Base-by-base conservation (phyloP, 225 moss, liverwort and hornwort species). In the Marchantia polymorpha region DNA sequence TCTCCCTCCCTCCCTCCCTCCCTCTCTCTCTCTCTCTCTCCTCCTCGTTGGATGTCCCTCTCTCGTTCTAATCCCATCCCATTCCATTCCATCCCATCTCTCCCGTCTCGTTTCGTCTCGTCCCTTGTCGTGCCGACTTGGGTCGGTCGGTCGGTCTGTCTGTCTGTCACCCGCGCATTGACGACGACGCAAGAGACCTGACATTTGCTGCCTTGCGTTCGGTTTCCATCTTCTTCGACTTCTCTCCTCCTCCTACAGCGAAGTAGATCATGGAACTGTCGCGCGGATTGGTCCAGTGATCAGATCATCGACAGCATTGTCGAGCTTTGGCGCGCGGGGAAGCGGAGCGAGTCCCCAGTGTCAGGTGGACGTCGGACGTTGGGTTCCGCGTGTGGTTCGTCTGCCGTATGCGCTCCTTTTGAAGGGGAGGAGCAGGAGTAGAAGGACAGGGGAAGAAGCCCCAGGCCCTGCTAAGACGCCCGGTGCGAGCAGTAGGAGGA, bases 211-310 rank as follows among this genome's bases (percentile, higher is more conserved):
- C 61, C 61, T 8, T 61, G 8, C 29, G 15, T 30, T 67, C 14
- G 14, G 13, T 30, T 29, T 30, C 39, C 39, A 39, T 67, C 15
- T 31, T 31, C 67, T 67, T 15, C 13, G 3, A 1, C 25, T 9
- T 14, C 30, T 23, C 10, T 72, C 52, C 8, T 17, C 72, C 52
- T 51, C 51, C 16, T 23, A 11, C 16, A 17, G 69, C 46, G 69
- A 69, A 72, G 12, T 72, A 72, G 72, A 72, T 72, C 72, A 72
- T 72, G 49, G 23, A 25, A 72, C 72, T 72, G 54, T 8, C 54
- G 73, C 15, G 52, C 15, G 53, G 27, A 73, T 73, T 73, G 53
- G 27, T 73, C 27, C 73, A 54, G 50, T 73, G 53, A 53, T 53
- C 19, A 53, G 52, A 73, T 73, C 73, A 19, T 73, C 50, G 52